These are phyloP conservation scores for Cornus suecica DNA, from an alignment of 148 eudicot species.

Conservation along the genomic window DNA sequence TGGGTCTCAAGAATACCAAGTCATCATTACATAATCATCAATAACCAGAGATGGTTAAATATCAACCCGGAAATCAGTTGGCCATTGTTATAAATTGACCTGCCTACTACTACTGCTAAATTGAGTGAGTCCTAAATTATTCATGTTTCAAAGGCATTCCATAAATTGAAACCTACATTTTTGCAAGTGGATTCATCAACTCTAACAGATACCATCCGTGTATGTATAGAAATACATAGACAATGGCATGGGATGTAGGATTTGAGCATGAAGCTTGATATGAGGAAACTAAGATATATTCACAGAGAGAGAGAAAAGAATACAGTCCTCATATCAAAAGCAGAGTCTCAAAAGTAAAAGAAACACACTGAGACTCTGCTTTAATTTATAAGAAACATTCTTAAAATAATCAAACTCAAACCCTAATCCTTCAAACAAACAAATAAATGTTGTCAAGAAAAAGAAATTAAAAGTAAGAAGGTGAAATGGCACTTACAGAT, in stretches of 20 bases:
- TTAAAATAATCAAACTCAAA: slow-evolving; percentile 2
- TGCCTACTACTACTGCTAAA: not conserved
- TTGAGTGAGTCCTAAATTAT: not conserved
- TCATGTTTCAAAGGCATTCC: not conserved
- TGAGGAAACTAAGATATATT: not conserved
- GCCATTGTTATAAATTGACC: not conserved
- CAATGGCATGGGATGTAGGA: not conserved
- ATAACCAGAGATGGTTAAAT: not conserved
- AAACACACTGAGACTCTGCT: too few species aligned
- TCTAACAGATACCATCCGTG: not conserved
- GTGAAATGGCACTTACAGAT: slow-evolving; percentile 23
- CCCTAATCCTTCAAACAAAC: not conserved
- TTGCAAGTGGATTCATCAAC: not conserved
- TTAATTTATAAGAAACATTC: too few species aligned
- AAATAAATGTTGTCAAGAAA: not conserved
- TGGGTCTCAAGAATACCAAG: not conserved
- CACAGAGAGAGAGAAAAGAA: slow-evolving; percentile 6
- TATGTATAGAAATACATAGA: not conserved
- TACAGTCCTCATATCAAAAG: not conserved
- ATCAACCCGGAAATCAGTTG: not conserved
- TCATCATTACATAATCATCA: not conserved
- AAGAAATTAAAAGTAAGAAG: not conserved
- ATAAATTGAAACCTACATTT: slow-evolving; percentile 8
- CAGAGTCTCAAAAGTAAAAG: not conserved
- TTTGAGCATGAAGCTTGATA: not conserved